These are phyloP conservation scores for Colletotrichum sp. DNA, from an alignment of 2,329 filamentous ascomycete genomes.

Conservation along the genomic window DNA sequence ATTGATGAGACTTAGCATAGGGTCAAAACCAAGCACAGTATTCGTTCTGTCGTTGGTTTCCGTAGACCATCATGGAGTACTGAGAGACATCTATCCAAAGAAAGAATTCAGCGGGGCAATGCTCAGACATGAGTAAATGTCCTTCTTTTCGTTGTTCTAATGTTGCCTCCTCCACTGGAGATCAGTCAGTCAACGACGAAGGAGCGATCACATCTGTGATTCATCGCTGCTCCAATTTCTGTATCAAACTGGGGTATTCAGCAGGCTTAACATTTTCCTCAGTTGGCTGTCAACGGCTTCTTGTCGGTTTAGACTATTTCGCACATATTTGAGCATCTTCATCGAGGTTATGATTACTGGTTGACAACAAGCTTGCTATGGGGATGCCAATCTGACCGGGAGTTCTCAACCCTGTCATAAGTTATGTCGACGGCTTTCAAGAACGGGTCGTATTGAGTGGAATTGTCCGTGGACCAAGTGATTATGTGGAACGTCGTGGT, in stretches of 20 bases:
- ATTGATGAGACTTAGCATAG: not conserved
- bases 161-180: not conserved
- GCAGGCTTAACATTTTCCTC: not conserved
- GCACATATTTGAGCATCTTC: not conserved
- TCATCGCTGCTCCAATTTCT: not conserved
- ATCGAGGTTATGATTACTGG: not conserved
- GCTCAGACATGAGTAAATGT: not conserved
- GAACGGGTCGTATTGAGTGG: not conserved
- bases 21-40: not conserved
- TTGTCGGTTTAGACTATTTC: not conserved
- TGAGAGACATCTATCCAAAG: not conserved
- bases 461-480: not conserved
- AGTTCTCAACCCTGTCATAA: not conserved
- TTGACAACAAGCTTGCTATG: not conserved
- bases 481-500: not conserved
- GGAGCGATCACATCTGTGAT: accelerated
- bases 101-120: accelerated
- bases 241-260: accelerated
- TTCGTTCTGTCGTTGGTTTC: not conserved
- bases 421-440: not conserved
- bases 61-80: not conserved
- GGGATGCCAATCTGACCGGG: not conserved
- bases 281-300: not conserved
- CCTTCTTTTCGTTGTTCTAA: not conserved
- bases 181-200: not conserved